phyloP scores from a whole-genome alignment of 2,329 filamentous ascomycete species.

The Macrophomina phaseolina region DNA sequence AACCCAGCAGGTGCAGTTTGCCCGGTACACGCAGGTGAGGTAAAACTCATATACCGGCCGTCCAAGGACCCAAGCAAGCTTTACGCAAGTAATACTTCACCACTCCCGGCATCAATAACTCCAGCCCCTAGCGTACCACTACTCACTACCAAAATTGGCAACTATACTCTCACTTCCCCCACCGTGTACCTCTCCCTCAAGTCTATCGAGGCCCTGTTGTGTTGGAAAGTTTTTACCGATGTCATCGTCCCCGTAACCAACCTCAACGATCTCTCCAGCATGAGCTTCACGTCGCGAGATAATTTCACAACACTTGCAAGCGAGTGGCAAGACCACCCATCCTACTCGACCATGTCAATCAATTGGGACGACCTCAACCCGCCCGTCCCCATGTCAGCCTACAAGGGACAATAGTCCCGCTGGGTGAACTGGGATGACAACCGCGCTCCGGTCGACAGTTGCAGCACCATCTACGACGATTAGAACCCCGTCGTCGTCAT shows the following conservation, averaged over 20 bases:
- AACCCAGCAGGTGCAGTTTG: not conserved
- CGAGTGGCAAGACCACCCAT: no score
- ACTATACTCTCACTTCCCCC: slow-evolving; percentile 9
- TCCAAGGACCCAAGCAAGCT: slow-evolving; percentile 9
- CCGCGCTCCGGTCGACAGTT: not conserved
- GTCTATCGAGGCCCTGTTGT: not conserved
- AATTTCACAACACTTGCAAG: no score
- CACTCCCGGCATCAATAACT: not conserved
- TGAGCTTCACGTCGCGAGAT: not conserved
- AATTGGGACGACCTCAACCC: slow-evolving; percentile 12
- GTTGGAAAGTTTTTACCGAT: not conserved
- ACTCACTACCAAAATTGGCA: not conserved
- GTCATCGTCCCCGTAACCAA: slow-evolving; percentile 1
- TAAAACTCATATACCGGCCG: slow-evolving; percentile 16
- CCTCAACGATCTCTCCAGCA: slow-evolving; percentile 1
- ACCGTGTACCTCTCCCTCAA: slow-evolving; percentile 14
- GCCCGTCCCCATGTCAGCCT: slow-evolving; percentile 2
- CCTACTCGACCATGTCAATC: not conserved
- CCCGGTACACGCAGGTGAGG: slow-evolving; percentile 1
- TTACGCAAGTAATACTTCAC: not conserved
- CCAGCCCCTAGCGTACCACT: not conserved
- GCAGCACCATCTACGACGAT: slow-evolving; percentile 20
- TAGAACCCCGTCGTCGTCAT: slow-evolving; percentile 3
- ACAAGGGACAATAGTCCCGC: slow-evolving; percentile 1
- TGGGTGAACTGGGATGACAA: no score